Base-by-base conservation (phyloP, 768 basidiomycete genomes). In the Trametes punicea region DNA sequence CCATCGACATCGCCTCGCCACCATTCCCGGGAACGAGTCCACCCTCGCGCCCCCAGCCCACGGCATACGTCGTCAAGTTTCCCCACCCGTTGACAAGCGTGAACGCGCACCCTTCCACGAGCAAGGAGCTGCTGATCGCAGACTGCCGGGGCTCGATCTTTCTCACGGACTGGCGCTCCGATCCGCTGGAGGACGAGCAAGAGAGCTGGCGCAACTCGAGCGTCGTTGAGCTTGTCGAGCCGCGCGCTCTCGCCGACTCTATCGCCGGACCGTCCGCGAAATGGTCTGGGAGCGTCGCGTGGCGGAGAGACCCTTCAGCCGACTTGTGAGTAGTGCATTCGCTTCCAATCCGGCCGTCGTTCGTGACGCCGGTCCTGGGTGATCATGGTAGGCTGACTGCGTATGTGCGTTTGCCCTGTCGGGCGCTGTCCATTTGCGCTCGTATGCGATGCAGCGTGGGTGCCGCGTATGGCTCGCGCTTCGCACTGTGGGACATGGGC, bases 151-250 rank as follows among this genome's bases (percentile, higher is more conserved):
- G 90, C 30, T 84, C 83, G 26, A 74, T 92, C 44, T 90, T 85
- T 69, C 69, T 91, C 44, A 82, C 85, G n/a, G 88, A 93, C 72
- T 93, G 90, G 90, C 82, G 86, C 51, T 80, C 84, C 5, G 87
- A 90, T 64, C 85, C 84, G 1, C 77, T 78, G 11, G 77, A 65
- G 51, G 63, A 71, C 18, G 79, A 78, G 51, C 75, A 76, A 51
- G 79, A 75, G 42, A 77, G 72, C 51, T 82, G 84, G 78, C 79
- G 85, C 44, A 81, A 84, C 66, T 78, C 69, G 18, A 84, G 79
- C 65, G 70, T 90, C 41, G 64, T 89, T 18, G 90, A 93, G 67
- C 81, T 93, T 2, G 73, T 84, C 15, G 88, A 91, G 52, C 88
- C 90, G 15, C 73, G 78, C 47, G 78, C 83, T 8, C 67, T 92